Evolutionary conservation across 768 basidiomycete genomes (phyloP), one percentile per base, ranked within the genome.

Genomic region (Daedaleopsis nitida): DNA sequence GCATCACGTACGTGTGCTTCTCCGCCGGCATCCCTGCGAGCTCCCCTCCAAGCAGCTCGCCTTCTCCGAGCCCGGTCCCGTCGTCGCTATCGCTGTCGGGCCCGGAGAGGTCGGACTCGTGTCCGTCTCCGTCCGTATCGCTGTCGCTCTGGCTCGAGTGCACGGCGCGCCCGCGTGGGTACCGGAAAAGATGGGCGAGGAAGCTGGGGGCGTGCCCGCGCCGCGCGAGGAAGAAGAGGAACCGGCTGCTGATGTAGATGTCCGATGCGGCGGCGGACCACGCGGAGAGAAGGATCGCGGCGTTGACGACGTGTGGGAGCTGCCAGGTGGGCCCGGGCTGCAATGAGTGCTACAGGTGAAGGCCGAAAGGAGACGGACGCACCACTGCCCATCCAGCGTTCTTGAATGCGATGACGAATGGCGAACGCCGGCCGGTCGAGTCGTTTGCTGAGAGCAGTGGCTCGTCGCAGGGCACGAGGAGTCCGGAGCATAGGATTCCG

Each of bases 211-310:
- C 70, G 57, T 84, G 78, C 1, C 77, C 77, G 52, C 79, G 74
- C 45, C 82, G 73, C 2, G 86, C 83, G 51, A 86, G 77, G 69
- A 80, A 82, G 72, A 83, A 84, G 12, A 86, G 74, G 37, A 75
- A 73, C 35, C 78, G 72, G 35, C 81, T 81, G 23, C 76, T 73
- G 52, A 83, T 80, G 76, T 81, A 84, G 37, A 85, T 66, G 72
- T 82, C 82, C 55, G 79, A 79, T 54, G 77, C 77, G 38, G 80
- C 82, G n/a, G 83, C 79, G 9, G 84, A 85, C 77, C 81, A 85
- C 9, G 83, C 83, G 8, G 82, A 82, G 27, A 82, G 78, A 45
- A 86, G 71, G 45, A 84, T 72, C 54, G 72, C 72, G 32, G 75
- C 77, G 58, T 78, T 72, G 58, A 73, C 58, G 24, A 83, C 71